phyloP scores from a whole-genome alignment of 2,329 filamentous ascomycete species.

The Rhynchosporium secalis region DNA sequence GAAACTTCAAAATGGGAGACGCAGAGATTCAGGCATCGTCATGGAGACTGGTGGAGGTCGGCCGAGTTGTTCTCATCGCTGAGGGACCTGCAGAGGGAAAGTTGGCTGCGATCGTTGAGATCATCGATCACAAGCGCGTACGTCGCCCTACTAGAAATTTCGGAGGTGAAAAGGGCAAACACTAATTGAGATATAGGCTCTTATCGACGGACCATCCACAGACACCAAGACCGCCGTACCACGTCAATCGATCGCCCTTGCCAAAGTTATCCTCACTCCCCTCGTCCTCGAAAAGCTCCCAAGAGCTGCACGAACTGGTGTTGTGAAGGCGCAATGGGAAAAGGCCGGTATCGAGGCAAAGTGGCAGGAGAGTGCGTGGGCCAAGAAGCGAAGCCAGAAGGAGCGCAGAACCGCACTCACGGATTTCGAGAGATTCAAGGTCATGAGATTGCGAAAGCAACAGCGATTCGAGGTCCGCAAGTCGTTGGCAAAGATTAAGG shows the following conservation, averaged over 20 bases:
- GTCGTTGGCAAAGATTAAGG: conserved; percentile 90
- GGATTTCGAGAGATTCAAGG: conserved; percentile 99
- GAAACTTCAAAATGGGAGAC: conserved; percentile 76
- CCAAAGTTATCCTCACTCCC: conserved; percentile 83
- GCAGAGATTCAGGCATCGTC: conserved; percentile 77
- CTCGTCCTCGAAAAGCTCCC: conserved; percentile 85
- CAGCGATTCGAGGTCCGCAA: conserved; percentile 97
- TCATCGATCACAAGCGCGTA: conserved; percentile 99
- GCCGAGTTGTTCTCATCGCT: conserved; percentile 93
- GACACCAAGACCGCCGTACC: conserved; percentile 77
- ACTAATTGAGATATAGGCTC: conserved; percentile 62
- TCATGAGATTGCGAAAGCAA: conserved; percentile 99
- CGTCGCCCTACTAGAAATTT: conserved; percentile 47
- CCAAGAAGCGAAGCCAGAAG: conserved; percentile 86
- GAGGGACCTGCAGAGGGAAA: conserved; percentile 77
- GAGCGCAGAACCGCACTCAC: conserved; percentile 86
- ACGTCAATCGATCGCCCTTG: conserved; percentile 82
- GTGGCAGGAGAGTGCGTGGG: conserved; percentile 89
- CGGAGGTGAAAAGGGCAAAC: conserved; percentile 23
- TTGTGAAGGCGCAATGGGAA: conserved; percentile 88
- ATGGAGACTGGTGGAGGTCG: conserved; percentile 98
- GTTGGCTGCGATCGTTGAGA: conserved; percentile 94
- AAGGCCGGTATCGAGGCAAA: conserved; percentile 88
- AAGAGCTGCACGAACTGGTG: conserved; percentile 77
- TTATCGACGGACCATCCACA: conserved; percentile 91